Evolutionary conservation across 257 asterid genomes (phyloP).

Genomic region (Solanum dulcamara): DNA sequence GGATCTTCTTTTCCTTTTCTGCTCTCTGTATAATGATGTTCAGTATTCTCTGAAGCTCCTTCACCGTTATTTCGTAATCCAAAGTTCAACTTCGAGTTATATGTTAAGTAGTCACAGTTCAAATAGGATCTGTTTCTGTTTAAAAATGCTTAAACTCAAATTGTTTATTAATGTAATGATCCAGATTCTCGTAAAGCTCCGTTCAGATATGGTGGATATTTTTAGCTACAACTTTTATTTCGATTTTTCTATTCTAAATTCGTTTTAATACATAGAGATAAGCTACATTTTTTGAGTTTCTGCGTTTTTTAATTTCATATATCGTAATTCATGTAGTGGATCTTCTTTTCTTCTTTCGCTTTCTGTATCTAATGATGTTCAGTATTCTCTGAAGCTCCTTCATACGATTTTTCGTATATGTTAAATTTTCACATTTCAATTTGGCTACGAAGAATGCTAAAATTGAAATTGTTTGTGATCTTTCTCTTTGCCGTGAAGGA

Average conservation of each 20-base stretch:
- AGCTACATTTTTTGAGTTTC: background rate
- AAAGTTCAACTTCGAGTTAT: background rate
- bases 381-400: too few relatives aligned
- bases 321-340: background rate
- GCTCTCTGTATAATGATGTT: background rate
- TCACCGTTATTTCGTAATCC: background rate
- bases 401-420: background rate
- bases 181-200: conserved; percentile 91
- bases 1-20: background rate
- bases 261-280: background rate
- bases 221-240: background rate
- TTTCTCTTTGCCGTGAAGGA: conserved; percentile 40
- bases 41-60: background rate
- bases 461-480: background rate
- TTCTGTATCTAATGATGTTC: background rate
- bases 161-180: background rate
- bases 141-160: background rate
- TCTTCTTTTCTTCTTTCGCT: background rate
- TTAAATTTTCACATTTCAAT: background rate
- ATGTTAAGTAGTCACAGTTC: background rate
- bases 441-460: background rate
- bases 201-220: conserved; percentile 69
- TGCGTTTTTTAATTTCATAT: background rate
- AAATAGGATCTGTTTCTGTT: background rate
- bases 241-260: background rate